Base-by-base conservation (phyloP, 345 rosid species). In the Lumnitzera racemosa region DNA sequence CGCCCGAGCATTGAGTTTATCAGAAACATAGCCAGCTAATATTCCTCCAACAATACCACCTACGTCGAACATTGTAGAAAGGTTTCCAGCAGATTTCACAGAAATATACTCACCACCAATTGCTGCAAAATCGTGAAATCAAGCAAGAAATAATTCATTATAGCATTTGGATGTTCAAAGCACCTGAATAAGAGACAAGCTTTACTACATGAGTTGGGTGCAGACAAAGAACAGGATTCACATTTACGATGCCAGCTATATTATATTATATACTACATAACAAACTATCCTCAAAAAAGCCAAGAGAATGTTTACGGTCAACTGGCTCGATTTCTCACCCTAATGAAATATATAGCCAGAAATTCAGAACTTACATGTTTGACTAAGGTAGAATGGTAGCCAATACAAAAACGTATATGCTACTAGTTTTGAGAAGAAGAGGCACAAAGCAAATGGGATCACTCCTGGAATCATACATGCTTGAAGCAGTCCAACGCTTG, bases 401-500 rank as follows among this genome's bases (percentile, higher is more conserved):
- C 97, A 87, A 55, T 83, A 92, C 65, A 89, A 81, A 73, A 92
- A 92, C 1, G 98, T 87, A 61, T 87, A 92, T 2, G 98, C 97
- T 62, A 92, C 96, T 15, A 92, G 80, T 80, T 89, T 92, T 13
- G 98, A 70, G 75, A 92, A 92, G 81, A 92, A 87, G 60, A 89
- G 84, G 77, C 96, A 92, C 69, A 89, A 46, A 0, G 98, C 91
- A 67, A 82, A 92, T 0, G 95, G 90, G 58, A 92, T 85, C 49
- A 92, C 98, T 55, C 98, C 96, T 1, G 98, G 98, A 56, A 92
- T 92, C 72, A 59, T 65, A 79, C 94, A 87, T 69, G 96, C 98
- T 81, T 87, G 84, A 55, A 75, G 50, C 65, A 92, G 85, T 16
- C 96, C 98, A 23, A 92, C 87, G 57, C 98, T 75, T 74, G 59